These are phyloP conservation scores for Ganoderma sinense DNA, from an alignment of 1,284 basidiomycete species.

Conservation along the genomic window DNA sequence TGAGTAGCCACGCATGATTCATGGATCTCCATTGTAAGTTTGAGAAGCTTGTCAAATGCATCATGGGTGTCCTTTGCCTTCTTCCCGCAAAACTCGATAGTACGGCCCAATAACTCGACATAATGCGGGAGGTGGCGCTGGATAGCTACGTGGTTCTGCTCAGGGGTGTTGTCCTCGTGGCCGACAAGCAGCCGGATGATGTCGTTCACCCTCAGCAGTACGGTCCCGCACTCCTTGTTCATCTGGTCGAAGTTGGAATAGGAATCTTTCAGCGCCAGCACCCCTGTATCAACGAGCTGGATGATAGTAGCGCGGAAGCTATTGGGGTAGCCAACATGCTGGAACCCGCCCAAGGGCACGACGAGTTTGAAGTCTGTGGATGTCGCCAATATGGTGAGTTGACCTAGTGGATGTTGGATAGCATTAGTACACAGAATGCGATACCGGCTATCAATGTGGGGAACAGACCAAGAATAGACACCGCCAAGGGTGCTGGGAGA, in stretches of 20 bases:
- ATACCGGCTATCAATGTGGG: not conserved
- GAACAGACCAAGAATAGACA: constrained; percentile 14
- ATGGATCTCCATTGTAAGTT: constrained; percentile 22
- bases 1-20: constrained; percentile 15
- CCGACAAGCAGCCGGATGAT: constrained; percentile 21
- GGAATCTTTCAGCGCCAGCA: constrained; percentile 15
- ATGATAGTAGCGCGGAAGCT: constrained; percentile 23
- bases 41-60: constrained; percentile 10
- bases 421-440: not conserved
- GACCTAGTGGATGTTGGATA: not conserved
- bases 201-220: constrained; percentile 13
- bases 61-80: constrained; percentile 19
- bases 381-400: constrained; percentile 17
- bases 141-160: constrained; percentile 15
- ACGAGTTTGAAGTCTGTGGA: constrained; percentile 21
- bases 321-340: constrained; percentile 15
- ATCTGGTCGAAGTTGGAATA: constrained; percentile 25
- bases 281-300: constrained; percentile 21
- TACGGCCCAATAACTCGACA: constrained; percentile 8
- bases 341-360: constrained; percentile 6
- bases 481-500: constrained; percentile 19
- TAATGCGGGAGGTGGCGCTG: constrained; percentile 16
- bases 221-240: constrained; percentile 12
- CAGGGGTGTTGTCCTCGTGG: constrained; percentile 14
- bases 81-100: constrained; percentile 12